Evolutionary conservation across 2,329 filamentous ascomycete species (phyloP).

Genomic region (Talaromyces funiculosus): DNA sequence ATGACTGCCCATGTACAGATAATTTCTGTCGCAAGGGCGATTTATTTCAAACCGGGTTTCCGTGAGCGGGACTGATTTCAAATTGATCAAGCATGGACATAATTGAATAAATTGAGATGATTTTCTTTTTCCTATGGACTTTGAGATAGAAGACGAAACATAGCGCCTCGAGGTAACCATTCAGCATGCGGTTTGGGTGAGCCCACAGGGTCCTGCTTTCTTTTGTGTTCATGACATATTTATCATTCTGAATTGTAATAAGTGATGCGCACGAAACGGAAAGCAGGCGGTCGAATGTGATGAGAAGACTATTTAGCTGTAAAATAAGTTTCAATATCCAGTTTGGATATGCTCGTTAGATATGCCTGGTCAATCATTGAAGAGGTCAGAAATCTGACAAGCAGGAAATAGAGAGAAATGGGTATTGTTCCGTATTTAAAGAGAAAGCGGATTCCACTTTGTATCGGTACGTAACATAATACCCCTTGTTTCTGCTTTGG

Average conservation of each 20-base stretch:
- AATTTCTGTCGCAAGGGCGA: neutral
- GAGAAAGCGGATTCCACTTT: neutral
- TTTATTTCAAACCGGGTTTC: neutral
- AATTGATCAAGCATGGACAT: constrained; percentile 1
- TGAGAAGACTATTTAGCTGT: neutral
- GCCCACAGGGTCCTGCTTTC: neutral
- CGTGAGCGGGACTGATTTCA: neutral
- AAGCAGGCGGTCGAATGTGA: neutral
- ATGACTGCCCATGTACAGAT: neutral
- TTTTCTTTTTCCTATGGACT: neutral
- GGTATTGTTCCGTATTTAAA: neutral
- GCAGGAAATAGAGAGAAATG: neutral
- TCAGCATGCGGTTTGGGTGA: neutral
- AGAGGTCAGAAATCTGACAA: neutral
- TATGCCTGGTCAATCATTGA: neutral
- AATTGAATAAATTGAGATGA: neutral
- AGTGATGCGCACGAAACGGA: neutral
- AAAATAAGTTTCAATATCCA: too few relatives aligned
- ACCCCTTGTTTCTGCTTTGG: neutral
- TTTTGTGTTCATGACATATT: neutral
- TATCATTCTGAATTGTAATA: neutral
- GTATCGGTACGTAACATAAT: neutral
- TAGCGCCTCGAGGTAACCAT: neutral
- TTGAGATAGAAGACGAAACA: neutral
- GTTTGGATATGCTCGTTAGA: neutral